Base-by-base conservation (phyloP, 78 protist genomes). In the Fonticula alba region DNA sequence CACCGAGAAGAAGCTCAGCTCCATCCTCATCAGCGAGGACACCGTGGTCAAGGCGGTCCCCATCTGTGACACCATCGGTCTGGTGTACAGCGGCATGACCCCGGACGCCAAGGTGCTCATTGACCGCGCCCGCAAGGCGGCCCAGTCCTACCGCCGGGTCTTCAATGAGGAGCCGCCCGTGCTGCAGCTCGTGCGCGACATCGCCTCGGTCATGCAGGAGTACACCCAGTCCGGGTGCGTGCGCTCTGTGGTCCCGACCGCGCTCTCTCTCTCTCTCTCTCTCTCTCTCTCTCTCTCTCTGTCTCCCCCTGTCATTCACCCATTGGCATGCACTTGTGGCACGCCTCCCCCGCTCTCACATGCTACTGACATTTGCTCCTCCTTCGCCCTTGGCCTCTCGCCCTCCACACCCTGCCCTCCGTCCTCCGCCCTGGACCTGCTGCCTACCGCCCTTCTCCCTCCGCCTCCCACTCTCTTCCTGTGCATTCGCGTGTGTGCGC, bases 181-280 rank as follows among this genome's bases (percentile, higher is more conserved):
- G 3, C 27, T 56, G 15, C 83, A 73, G 58, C 69, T 87, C 50
- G 97, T 93, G 35, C 71, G 85, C n/a, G 93, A 91, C 50, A 5
- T 97, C n/a, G 98, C 98, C 20, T 9, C 69, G 3, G 84, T 91
- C 43, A 92, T 94, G 97, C 99, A 97, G 73, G 98, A 94, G 76
- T 97, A 62, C 69, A 97, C 99, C 6, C 99, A 97, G 69, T 70
- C 77, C 10, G 99, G 99, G 68, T 75, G 52, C 33, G 80, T 50
- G 1, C 43, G 4, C 0, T 6, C 15, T 62, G 19, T 24, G 38
- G 17, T 47, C 19, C 24, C 19, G 59, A 63, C 67, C 15, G 61
- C 15, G 35, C 14, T 53, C 31, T 10, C 9, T 54, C 31, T 31
- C 56, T 15, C 27, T 69, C 27, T 69, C 13, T 66, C 9, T 38